Evolutionary conservation across 192 early-diverging fungal species (phyloP).

Genomic region (Neocallimastix lanati): DNA sequence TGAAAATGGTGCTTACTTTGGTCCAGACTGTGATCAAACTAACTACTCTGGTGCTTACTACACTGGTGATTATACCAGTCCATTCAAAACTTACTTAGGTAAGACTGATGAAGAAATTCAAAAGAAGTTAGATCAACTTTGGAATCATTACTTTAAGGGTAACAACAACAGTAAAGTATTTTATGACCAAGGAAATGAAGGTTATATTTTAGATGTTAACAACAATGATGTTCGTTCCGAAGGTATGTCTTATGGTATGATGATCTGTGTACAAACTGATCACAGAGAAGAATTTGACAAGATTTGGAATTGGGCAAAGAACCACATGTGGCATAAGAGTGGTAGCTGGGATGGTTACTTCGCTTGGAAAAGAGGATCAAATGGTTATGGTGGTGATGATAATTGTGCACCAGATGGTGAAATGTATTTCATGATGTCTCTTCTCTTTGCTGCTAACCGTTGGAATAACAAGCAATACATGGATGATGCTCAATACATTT

Average conservation of each 20-base stretch:
- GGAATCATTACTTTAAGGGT: neutral
- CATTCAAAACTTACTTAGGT: neutral
- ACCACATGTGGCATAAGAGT: neutral
- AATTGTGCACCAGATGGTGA: neutral
- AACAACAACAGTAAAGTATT: neutral
- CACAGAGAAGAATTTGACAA: neutral
- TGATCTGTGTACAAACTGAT: neutral
- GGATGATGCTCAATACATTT: neutral
- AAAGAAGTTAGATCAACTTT: neutral
- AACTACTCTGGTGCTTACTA: neutral
- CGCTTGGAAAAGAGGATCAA: neutral
- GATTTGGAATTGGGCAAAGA: neutral
- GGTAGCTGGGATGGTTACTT: neutral
- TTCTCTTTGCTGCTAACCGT: neutral
- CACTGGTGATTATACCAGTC: neutral
- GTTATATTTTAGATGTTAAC: neutral
- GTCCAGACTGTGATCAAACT: neutral
- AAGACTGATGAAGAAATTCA: neutral
- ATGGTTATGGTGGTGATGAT: neutral
- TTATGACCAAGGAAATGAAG: neutral
- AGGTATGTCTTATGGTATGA: neutral
- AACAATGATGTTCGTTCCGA: neutral
- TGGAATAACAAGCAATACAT: neutral
- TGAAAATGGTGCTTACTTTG: neutral
- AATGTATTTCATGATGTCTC: neutral